Evolutionary conservation across 805 yeast genomes (phyloP).

Genomic region (Candida arabinofermentans): DNA sequence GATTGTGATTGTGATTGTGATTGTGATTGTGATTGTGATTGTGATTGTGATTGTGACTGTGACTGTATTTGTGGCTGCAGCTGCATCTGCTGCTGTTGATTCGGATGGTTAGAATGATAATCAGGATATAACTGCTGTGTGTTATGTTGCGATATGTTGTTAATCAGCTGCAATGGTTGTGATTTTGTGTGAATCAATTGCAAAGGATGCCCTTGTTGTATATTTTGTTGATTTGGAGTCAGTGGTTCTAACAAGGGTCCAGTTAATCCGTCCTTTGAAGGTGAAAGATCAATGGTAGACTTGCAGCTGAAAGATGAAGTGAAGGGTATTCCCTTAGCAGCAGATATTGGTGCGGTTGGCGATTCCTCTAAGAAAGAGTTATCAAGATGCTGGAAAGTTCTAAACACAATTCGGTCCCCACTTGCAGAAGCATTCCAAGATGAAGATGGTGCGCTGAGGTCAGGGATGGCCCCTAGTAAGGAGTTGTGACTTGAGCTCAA

Average conservation of each 20-base stretch:
- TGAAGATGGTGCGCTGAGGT: conserved; percentile 36
- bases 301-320: conserved; percentile 66
- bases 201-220: conserved; percentile 5
- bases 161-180: conserved; percentile 3
- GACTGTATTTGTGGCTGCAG: conserved; percentile 4
- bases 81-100: conserved; percentile 4
- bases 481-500: background rate
- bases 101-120: too few species aligned
- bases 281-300: conserved; percentile 61
- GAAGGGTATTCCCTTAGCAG: conserved; percentile 43
- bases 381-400: conserved; percentile 30
- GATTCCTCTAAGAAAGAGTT: conserved; percentile 21
- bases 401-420: conserved; percentile 33
- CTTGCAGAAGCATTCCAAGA: conserved; percentile 39
- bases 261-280: conserved; percentile 51
- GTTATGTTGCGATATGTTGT: background rate
- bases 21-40: background rate
- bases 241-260: conserved; percentile 66
- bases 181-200: conserved; percentile 15
- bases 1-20: too few species aligned
- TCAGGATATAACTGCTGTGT: too few species aligned
- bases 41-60: background rate
- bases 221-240: conserved; percentile 40
- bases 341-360: conserved; percentile 19
- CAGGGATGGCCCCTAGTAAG: conserved; percentile 29